phyloP scores from a whole-genome alignment of 768 basidiomycete genomes.

The Pisolithus microcarpus region DNA sequence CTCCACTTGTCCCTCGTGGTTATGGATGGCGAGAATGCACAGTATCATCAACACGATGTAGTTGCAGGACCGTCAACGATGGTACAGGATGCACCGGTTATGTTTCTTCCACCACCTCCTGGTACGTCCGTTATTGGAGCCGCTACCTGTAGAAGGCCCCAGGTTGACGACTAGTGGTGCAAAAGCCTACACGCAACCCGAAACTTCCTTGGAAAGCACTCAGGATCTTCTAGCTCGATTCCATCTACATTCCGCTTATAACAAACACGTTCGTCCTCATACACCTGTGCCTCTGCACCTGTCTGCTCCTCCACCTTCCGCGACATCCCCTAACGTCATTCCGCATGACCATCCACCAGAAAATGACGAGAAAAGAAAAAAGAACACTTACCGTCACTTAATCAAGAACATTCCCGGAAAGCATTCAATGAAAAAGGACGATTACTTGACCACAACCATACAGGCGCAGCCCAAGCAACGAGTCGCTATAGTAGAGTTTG shows the following conservation, averaged over 20 bases:
- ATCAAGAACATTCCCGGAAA: slow-evolving; percentile 75
- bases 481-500: slow-evolving; percentile 55
- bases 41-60: slow-evolving; percentile 39
- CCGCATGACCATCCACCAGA: slow-evolving; percentile 49
- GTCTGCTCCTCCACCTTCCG: slow-evolving; percentile 19
- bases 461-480: slow-evolving; percentile 65
- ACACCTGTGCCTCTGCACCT: slow-evolving; percentile 19
- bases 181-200: slow-evolving; percentile 26
- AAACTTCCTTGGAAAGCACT: slow-evolving; percentile 56
- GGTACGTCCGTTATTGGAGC: slow-evolving; percentile 20
- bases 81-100: slow-evolving; percentile 12
- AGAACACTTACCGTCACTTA: slow-evolving; percentile 70
- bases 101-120: slow-evolving; percentile 27
- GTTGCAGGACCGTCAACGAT: slow-evolving; percentile 55
- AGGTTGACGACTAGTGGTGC: slow-evolving; percentile 12
- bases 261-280: slow-evolving; percentile 68
- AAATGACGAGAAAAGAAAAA: slow-evolving; percentile 61
- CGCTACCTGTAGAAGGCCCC: neutral
- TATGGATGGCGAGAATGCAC: slow-evolving; percentile 24
- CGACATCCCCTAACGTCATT: slow-evolving; percentile 26
- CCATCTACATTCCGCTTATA: slow-evolving; percentile 64
- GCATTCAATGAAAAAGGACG: slow-evolving; percentile 76
- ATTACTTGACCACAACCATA: slow-evolving; percentile 60
- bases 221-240: slow-evolving; percentile 74
- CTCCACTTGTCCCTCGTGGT: slow-evolving; percentile 11